phyloP scores from a whole-genome alignment of 2,329 filamentous ascomycete species.

The Neoarthrinium moseri region DNA sequence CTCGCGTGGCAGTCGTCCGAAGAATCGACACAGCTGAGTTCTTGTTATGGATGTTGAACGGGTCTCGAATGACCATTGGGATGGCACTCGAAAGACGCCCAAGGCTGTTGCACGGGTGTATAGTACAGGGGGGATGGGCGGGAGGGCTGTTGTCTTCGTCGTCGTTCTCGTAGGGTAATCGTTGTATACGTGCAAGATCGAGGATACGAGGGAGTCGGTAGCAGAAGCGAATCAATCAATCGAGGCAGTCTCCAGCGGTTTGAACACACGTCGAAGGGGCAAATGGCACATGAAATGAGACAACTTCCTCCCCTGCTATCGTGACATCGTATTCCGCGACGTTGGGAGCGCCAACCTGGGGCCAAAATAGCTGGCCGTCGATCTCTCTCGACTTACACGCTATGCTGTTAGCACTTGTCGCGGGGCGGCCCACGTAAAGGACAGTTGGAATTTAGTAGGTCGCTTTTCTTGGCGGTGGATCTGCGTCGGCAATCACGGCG shows the following conservation, averaged over 20 bases:
- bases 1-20: conserved; percentile 44
- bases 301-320: background rate
- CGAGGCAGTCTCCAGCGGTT: too few species aligned
- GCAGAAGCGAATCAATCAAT: too few species aligned
- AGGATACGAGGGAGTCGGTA: too few species aligned
- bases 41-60: conserved; percentile 41
- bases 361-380: background rate
- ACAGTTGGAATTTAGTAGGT: conserved; percentile 8
- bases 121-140: background rate
- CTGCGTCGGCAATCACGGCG: background rate
- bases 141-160: background rate
- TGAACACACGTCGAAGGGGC: too few species aligned
- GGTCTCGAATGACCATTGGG: conserved; percentile 41
- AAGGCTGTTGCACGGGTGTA: too few species aligned
- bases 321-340: conserved; percentile 5
- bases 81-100: background rate
- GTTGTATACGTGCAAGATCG: too few species aligned
- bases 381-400: too few species aligned
- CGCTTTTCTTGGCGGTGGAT: too few species aligned
- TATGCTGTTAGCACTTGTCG: background rate
- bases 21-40: conserved; percentile 36
- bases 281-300: too few species aligned
- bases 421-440: conserved; percentile 4
- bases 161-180: too few species aligned
- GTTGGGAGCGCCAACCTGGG: background rate